Base-by-base conservation (phyloP, 768 basidiomycete genomes). In the Termitomyces sp. region DNA sequence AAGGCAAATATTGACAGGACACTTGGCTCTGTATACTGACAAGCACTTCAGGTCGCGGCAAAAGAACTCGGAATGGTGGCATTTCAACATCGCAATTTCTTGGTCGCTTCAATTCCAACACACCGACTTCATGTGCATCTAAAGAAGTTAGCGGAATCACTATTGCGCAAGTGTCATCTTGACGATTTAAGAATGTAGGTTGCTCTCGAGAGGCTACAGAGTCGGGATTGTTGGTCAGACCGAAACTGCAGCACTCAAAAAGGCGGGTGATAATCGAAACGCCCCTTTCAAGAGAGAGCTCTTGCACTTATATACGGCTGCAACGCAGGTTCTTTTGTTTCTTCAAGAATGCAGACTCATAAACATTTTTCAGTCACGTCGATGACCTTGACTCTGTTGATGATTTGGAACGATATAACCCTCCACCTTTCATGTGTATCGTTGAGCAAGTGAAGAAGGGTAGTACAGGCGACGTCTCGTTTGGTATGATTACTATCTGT, bases 181-280 rank as follows among this genome's bases (percentile, higher is more conserved):
- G 31, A 39, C 42, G 54, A 60, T 31, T 39, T 56, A 47, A 36
- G 51, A 56, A 28, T 24, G 26, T 24, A 73, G 92, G 60, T 76
- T 95, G 16, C 75, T 95, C 29, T 84, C 89, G 5, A 81, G 82
- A 57, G 93, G 92, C 0, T 77, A 92, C 68, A 87, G 89, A 70
- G 92, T 94, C 37, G 93, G 94, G 2, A 81, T 95, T 29, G 86
- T 93, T 2, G 77, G 84, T 24, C 94, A 95, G 67, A 81, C 79
- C 0, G 93, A 95, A 71, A 94, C 94, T 0, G 90, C 93, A 18
- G 93, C 93, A 0, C 77, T 95, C 50, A 95, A 95, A 75, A 93
- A 90, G 73, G 84, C 77, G 2, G 77, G 90, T 49, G 87, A 90
- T 58, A 93, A 85, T 59, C 81, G 84, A 53, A 88, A 86, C 62